These are phyloP conservation scores for Sugiyamaella valdiviana DNA, from an alignment of 805 yeast genomes.

Conservation along the genomic window DNA sequence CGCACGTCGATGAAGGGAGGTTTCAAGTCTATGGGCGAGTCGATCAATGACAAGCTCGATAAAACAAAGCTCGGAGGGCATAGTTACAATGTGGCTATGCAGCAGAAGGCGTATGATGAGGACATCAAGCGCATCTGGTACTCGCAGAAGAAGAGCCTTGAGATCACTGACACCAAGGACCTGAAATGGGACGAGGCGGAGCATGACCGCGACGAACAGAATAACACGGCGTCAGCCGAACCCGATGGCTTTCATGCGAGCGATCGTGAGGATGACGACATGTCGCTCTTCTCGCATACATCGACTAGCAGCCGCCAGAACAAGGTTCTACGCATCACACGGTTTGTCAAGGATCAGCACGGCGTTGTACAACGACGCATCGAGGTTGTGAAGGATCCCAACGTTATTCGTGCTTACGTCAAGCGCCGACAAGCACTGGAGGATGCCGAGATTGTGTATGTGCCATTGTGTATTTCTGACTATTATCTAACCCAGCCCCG, in stretches of 20 bases:
- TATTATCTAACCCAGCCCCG: slow-evolving; percentile 35
- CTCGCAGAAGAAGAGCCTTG: slow-evolving; percentile 61
- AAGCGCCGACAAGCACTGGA: slow-evolving; percentile 62
- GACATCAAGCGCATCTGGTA: slow-evolving; percentile 89
- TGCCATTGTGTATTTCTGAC: slow-evolving; percentile 19
- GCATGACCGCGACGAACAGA: slow-evolving; percentile 21
- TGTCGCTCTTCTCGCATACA: slow-evolving; percentile 26
- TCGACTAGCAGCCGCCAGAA: slow-evolving; percentile 24
- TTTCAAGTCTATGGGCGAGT: slow-evolving; percentile 44
- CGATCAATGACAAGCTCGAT: slow-evolving; percentile 35
- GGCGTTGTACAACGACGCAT: slow-evolving; percentile 78
- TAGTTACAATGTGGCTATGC: slow-evolving; percentile 73
- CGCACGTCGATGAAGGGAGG: slow-evolving; percentile 95
- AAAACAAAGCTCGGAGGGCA: slow-evolving; percentile 52
- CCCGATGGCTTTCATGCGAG: slow-evolving; percentile 11
- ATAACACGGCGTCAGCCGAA: neutral
- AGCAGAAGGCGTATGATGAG: slow-evolving; percentile 86
- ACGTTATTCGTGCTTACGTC: slow-evolving; percentile 79
- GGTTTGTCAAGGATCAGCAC: slow-evolving; percentile 76
- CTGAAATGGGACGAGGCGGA: slow-evolving; percentile 30
- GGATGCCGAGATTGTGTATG: slow-evolving; percentile 46
- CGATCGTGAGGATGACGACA: slow-evolving; percentile 36
- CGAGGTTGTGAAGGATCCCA: slow-evolving; percentile 75
- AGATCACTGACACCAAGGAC: slow-evolving; percentile 37
- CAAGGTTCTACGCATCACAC: slow-evolving; percentile 56